These are phyloP conservation scores for Medicago arabica DNA, from an alignment of 306 rosid genomes.

Conservation along the genomic window DNA sequence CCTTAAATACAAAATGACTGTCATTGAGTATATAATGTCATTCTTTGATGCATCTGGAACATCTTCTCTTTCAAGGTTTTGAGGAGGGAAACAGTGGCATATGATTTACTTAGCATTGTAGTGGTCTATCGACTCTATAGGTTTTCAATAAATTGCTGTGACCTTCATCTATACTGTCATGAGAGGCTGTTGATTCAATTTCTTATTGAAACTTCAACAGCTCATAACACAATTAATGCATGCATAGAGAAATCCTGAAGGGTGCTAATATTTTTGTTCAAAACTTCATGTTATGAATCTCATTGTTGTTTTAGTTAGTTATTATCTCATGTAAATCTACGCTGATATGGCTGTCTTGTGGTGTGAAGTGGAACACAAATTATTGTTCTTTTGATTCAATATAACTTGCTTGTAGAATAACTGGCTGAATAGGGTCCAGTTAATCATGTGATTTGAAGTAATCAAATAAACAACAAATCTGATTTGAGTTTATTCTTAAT, in stretches of 20 bases:
- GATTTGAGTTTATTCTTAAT: neutral
- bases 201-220: constrained; percentile 30
- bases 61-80: constrained; percentile 3
- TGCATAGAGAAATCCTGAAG: constrained; percentile 1
- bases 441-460: neutral
- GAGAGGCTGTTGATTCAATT: constrained; percentile 12
- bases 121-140: neutral
- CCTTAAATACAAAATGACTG: neutral
- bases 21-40: neutral
- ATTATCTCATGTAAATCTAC: constrained; percentile 18
- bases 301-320: neutral
- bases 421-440: constrained; percentile 19
- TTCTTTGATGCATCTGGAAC: neutral
- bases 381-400: constrained; percentile 11
- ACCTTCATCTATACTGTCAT: neutral
- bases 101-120: neutral
- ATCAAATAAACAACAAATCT: constrained; percentile 1
- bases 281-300: constrained; percentile 13
- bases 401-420: neutral
- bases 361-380: neutral
- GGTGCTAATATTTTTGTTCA: neutral
- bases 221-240: neutral
- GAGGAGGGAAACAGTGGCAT: constrained; percentile 15
- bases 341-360: neutral
- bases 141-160: neutral